Conservation (phyloP, 495 filamentous ascomycete species). For the Astrothelium macrocarpum region DNA sequence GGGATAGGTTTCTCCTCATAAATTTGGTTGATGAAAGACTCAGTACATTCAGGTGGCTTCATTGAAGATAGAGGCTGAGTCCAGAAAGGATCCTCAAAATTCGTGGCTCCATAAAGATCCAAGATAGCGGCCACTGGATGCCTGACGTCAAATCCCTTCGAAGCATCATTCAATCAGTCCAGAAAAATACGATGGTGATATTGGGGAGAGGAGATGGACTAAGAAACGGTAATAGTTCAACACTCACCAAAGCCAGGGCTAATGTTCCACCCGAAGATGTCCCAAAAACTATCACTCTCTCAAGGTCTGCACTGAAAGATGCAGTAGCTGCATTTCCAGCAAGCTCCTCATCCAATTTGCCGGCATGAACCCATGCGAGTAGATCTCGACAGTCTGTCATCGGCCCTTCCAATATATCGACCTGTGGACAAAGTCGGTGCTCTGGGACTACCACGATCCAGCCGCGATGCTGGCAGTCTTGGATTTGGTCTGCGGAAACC, state of each 20-base stretch:
- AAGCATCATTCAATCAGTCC: not conserved
- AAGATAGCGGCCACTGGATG: slow-evolving; percentile 3
- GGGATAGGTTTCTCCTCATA: slow-evolving; percentile 5
- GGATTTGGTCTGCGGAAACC: slow-evolving; percentile 6
- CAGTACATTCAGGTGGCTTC: slow-evolving; percentile 6
- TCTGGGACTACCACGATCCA: slow-evolving; percentile 7
- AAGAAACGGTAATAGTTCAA: not conserved
- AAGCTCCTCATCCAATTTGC: not conserved
- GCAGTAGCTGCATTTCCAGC: not conserved
- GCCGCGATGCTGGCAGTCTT: slow-evolving; percentile 6
- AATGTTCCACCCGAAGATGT: slow-evolving; percentile 5
- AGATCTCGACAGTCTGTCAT: slow-evolving; percentile 4
- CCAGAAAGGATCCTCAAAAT: slow-evolving; percentile 5
- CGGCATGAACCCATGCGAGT: slow-evolving; percentile 1
- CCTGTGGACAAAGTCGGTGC: slow-evolving; percentile 7
- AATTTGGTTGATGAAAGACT: slow-evolving; percentile 4
- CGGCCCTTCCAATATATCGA: slow-evolving; percentile 3
- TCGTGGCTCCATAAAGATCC: slow-evolving; percentile 8
- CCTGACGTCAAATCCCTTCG: slow-evolving; percentile 5
- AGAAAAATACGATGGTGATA: not conserved
- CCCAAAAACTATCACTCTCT: slow-evolving; percentile 1
- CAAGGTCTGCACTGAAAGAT: not conserved
- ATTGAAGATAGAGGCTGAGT: not conserved
- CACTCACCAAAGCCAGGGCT: slow-evolving; percentile 3
- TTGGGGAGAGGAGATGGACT: not conserved